Conservation (phyloP, 305 asterid genomes). For the Solanum hybrid region DNA sequence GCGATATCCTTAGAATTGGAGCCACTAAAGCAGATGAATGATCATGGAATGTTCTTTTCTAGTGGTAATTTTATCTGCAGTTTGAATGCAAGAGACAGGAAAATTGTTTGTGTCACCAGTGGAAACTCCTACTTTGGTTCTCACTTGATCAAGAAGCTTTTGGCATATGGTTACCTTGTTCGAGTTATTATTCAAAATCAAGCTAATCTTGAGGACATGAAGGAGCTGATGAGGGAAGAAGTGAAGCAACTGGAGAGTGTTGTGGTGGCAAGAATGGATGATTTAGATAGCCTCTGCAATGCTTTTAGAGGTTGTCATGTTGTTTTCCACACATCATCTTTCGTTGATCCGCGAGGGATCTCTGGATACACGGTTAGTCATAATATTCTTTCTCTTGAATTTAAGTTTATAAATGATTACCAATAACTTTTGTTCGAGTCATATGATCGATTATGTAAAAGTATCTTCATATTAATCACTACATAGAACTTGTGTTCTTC, state of each 20-base stretch:
- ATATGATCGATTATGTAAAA: background rate
- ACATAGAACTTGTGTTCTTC: background rate
- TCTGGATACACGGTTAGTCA: slow-evolving; percentile 25
- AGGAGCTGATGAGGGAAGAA: slow-evolving; percentile 24
- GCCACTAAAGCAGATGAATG: background rate
- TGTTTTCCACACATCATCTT: slow-evolving; percentile 27
- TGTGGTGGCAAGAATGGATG: slow-evolving; percentile 21
- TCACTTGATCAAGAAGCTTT: slow-evolving; percentile 21
- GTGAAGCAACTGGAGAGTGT: slow-evolving; percentile 21
- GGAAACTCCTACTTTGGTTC: slow-evolving; percentile 26
- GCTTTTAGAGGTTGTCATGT: slow-evolving; percentile 28
- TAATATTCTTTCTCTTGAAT: background rate
- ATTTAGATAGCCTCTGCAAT: slow-evolving; percentile 15
- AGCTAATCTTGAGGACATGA: slow-evolving; percentile 21
- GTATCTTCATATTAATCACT: background rate
- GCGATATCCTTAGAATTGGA: background rate
- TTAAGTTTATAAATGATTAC: background rate
- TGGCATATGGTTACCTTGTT: slow-evolving; percentile 22
- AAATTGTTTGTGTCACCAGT: slow-evolving; percentile 23
- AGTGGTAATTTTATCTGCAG: background rate
- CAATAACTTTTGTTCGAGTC: background rate
- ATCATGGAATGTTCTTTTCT: background rate
- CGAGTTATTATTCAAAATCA: slow-evolving; percentile 19
- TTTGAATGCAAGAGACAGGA: slow-evolving; percentile 13
- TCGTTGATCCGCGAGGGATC: slow-evolving; percentile 27